Percentiles rank a stretch among this genome's conserved stretches.
These are phyloP conservation scores for Starmera stellimalicola DNA, from an alignment of 1,139 yeast genomes.

Conservation along the genomic window DNA sequence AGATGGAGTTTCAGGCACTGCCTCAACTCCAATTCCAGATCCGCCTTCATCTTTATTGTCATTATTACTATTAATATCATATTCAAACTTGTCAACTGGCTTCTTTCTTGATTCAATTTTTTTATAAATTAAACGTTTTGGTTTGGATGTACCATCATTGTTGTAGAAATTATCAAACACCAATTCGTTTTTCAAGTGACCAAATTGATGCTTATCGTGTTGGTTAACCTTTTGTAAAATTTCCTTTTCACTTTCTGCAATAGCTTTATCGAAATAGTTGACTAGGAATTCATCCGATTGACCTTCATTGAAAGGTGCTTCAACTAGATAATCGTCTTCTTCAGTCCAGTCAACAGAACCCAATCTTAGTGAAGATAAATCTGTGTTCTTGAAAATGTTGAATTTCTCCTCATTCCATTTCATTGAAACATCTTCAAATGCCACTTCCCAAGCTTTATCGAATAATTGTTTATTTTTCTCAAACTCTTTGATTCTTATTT, in stretches of 20 bases:
- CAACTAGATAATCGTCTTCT: conserved; percentile 25
- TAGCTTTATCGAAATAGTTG: conserved; percentile 10
- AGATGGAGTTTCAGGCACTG: too few species aligned
- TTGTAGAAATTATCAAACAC: conserved; percentile 11
- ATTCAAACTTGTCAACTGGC: too few species aligned
- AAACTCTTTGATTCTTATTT: conserved; percentile 26
- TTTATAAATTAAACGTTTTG: conserved; percentile 15
- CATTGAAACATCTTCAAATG: conserved; percentile 27
- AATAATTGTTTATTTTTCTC: conserved; percentile 25
- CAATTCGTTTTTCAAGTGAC: conserved; percentile 12
- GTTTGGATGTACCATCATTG: conserved; percentile 9
- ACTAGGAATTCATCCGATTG: conserved; percentile 11
- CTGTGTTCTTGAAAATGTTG: conserved; percentile 60
- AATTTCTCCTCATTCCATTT: conserved; percentile 28
- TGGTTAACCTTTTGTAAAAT: conserved; percentile 11
- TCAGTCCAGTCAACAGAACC: conserved; percentile 29
- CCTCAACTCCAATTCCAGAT: conserved; percentile 1
- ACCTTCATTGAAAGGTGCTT: conserved; percentile 16
- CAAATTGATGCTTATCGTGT: conserved; percentile 12
- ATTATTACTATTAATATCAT: too few species aligned
- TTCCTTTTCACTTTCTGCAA: conserved; percentile 13
- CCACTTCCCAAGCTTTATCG: conserved; percentile 27
- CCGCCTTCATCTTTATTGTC: too few species aligned
- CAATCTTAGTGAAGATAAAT: conserved; percentile 24
- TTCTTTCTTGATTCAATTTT: conserved; percentile 7